phyloP scores from a whole-genome alignment of 306 rosid genomes.

The Prunus armeniaca region DNA sequence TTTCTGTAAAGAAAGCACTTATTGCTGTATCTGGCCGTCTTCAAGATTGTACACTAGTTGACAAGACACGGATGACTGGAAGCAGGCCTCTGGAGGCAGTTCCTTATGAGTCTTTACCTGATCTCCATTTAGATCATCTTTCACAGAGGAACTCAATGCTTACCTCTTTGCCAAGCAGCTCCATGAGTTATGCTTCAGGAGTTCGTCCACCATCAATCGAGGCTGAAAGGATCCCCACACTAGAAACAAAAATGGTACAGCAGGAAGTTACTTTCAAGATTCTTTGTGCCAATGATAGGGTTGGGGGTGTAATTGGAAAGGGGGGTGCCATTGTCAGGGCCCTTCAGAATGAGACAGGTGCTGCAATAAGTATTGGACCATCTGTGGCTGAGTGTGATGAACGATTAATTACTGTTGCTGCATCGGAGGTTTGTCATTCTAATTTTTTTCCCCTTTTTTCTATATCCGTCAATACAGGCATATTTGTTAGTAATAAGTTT shows the following conservation, averaged over 20 bases:
- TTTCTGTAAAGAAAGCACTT: constrained; percentile 81
- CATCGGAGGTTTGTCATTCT: constrained; percentile 69
- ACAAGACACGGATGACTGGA: constrained; percentile 45
- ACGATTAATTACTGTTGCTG: constrained; percentile 65
- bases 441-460: background rate
- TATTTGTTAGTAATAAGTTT: constrained; percentile 7
- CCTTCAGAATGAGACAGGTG: constrained; percentile 91
- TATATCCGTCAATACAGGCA: constrained; percentile 6
- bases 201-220: constrained; percentile 54
- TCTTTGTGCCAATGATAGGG: constrained; percentile 75
- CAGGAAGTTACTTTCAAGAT: constrained; percentile 76
- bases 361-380: constrained; percentile 67
- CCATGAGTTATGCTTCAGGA: constrained; percentile 56
- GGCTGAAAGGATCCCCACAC: constrained; percentile 49
- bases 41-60: constrained; percentile 61
- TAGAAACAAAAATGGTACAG: constrained; percentile 41
- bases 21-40: constrained; percentile 73
- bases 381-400: constrained; percentile 71
- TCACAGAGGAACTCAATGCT: constrained; percentile 44
- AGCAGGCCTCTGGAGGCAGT: constrained; percentile 56
- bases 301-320: constrained; percentile 95
- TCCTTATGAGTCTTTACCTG: constrained; percentile 41
- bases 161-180: constrained; percentile 50
- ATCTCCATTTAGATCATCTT: constrained; percentile 48
- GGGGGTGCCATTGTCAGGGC: constrained; percentile 78